A percentile compares a stretch with the other conserved stretches of the same genome.
Conservation (phyloP, 2,329 filamentous ascomycete species). For the Dendryphion nanum region DNA sequence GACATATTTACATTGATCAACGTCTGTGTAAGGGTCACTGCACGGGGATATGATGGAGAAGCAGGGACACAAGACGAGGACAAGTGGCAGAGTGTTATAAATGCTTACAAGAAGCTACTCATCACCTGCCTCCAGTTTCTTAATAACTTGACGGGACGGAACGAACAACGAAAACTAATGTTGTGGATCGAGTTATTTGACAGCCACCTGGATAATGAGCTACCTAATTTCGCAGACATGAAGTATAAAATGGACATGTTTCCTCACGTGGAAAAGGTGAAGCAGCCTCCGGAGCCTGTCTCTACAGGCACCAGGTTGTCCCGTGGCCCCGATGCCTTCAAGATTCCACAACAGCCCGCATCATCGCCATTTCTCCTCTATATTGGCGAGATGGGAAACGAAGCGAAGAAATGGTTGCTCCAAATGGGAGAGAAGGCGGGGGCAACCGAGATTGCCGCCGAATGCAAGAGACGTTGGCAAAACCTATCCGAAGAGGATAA, state of each 20-base stretch:
- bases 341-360: slow-evolving; percentile 37
- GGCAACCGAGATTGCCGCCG: slow-evolving; percentile 42
- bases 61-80: slow-evolving; percentile 61
- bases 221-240: slow-evolving; percentile 38
- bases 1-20: slow-evolving; percentile 62
- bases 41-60: slow-evolving; percentile 63
- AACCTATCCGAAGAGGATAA: slow-evolving; percentile 40
- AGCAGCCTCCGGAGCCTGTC: slow-evolving; percentile 14
- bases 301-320: slow-evolving; percentile 13
- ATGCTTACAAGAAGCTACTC: slow-evolving; percentile 63
- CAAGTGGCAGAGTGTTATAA: slow-evolving; percentile 64
- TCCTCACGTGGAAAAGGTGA: slow-evolving; percentile 18
- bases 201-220: slow-evolving; percentile 46
- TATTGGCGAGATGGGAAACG: slow-evolving; percentile 39
- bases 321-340: slow-evolving; percentile 30
- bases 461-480: slow-evolving; percentile 41
- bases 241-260: slow-evolving; percentile 36
- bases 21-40: slow-evolving; percentile 63
- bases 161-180: slow-evolving; percentile 64
- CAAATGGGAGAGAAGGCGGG: slow-evolving; percentile 38
- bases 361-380: slow-evolving; percentile 42
- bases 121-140: slow-evolving; percentile 66
- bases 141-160: slow-evolving; percentile 65
- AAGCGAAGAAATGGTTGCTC: slow-evolving; percentile 37
- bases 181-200: slow-evolving; percentile 66